Percentiles rank a stretch among this genome's conserved stretches.
Conservation (phyloP, 805 yeast genomes). For the Komagataella ulmi region DNA sequence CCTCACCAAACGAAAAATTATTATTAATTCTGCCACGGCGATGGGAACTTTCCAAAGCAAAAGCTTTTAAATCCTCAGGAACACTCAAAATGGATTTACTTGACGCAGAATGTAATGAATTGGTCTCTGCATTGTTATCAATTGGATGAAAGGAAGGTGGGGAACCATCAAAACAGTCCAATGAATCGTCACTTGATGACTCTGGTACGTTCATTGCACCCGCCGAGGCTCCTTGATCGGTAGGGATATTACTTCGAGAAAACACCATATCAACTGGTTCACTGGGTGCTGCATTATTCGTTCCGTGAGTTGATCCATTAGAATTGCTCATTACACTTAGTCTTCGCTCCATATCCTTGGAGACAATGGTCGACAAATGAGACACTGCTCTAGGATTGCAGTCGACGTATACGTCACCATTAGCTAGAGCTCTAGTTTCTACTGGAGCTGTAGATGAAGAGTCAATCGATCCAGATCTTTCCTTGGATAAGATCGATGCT, state of each 20-base stretch:
- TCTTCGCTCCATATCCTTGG: constrained; percentile 1
- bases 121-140: not conserved
- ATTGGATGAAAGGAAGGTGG: not conserved
- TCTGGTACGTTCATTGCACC: not conserved
- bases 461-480: constrained; percentile 19
- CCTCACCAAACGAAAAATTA: not conserved
- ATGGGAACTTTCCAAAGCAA: not conserved
- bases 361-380: constrained; percentile 10
- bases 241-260: not conserved
- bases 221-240: not conserved
- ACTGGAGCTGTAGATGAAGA: constrained; percentile 3
- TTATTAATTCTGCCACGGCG: not conserved
- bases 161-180: not conserved
- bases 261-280: not conserved
- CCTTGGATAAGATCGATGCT: constrained; percentile 13
- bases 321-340: not conserved
- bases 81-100: not conserved
- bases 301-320: not conserved
- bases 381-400: constrained; percentile 8
- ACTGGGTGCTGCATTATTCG: constrained; percentile 3
- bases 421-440: constrained; percentile 11
- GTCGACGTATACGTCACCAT: constrained; percentile 7
- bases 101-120: not conserved
- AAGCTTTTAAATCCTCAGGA: not conserved
- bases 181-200: not conserved